These are phyloP conservation scores for Hypoxylon cercidicola DNA, from an alignment of 495 filamentous ascomycete genomes.

Conservation along the genomic window DNA sequence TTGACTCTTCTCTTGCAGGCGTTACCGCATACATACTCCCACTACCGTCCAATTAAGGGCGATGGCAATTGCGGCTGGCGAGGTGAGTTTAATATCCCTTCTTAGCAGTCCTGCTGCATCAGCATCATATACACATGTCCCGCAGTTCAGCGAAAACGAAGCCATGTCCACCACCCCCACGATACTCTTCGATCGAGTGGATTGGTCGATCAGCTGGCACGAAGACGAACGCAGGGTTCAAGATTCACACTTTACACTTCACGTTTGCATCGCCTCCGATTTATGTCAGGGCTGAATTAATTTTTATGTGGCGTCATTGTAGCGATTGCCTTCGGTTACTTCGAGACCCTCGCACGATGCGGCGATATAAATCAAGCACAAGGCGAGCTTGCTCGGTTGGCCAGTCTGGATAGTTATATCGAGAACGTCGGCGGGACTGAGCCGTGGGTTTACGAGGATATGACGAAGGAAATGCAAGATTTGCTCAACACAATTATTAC, in stretches of 20 bases:
- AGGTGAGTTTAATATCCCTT: conserved; percentile 66
- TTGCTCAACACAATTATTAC: conserved; percentile 70
- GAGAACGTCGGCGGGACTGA: conserved; percentile 72
- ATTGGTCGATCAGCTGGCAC: conserved; percentile 24
- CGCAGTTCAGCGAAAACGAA: conserved; percentile 30
- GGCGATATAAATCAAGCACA: conserved; percentile 72
- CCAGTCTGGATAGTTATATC: conserved; percentile 74
- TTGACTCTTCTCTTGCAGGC: conserved; percentile 62
- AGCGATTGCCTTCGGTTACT: conserved; percentile 95
- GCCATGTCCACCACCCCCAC: conserved; percentile 23
- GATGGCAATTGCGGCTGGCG: conserved; percentile 98
- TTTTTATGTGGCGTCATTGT: conserved; percentile 10
- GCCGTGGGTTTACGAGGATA: conserved; percentile 79
- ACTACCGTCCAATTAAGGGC: conserved; percentile 86
- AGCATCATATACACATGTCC: conserved; percentile 33
- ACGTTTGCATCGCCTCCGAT: not conserved
- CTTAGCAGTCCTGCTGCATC: conserved; percentile 19
- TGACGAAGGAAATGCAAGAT: conserved; percentile 76
- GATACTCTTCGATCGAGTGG: conserved; percentile 32
- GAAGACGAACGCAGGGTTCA: conserved; percentile 9
- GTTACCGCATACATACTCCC: conserved; percentile 83
- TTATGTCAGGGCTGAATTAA: conserved; percentile 22
- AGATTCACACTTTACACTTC: conserved; percentile 6
- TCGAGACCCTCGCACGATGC: conserved; percentile 78
- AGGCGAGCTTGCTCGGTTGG: conserved; percentile 75